Conservation (phyloP, 129 eudicot genomes). For the Centaurea solstitialis region DNA sequence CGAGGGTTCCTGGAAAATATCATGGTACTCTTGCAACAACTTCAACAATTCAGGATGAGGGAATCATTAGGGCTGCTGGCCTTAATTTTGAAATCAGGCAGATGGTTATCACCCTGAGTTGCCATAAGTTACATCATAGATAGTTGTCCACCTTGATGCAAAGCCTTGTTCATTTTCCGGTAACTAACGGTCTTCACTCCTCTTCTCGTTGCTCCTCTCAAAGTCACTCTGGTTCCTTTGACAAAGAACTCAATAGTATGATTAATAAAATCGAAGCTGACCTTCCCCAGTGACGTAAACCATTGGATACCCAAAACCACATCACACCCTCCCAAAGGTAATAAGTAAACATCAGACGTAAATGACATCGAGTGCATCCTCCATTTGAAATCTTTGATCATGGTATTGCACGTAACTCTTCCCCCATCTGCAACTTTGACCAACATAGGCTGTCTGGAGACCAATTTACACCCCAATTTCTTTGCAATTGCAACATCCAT, state of each 20-base stretch:
- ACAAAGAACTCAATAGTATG: neutral
- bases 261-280: neutral
- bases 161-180: too few species aligned
- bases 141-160: too few species aligned
- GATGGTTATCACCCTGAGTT: too few species aligned
- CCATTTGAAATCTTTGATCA: neutral
- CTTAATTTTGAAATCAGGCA: too few species aligned
- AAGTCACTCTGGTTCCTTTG: neutral
- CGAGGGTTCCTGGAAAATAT: neutral
- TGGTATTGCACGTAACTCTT: neutral
- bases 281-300: neutral
- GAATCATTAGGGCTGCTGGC: too few species aligned
- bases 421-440: slow-evolving; percentile 7
- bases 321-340: slow-evolving; percentile 21
- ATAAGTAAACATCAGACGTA: neutral
- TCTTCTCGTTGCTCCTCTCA: neutral
- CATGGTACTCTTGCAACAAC: neutral
- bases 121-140: too few species aligned
- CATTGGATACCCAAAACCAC: slow-evolving; percentile 20
- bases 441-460: neutral
- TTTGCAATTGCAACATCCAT: neutral
- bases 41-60: neutral
- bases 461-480: neutral
- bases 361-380: neutral
- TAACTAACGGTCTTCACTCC: too few species aligned